Conservation (phyloP, 2,329 filamentous ascomycete genomes). For the Calonectria crousiana region DNA sequence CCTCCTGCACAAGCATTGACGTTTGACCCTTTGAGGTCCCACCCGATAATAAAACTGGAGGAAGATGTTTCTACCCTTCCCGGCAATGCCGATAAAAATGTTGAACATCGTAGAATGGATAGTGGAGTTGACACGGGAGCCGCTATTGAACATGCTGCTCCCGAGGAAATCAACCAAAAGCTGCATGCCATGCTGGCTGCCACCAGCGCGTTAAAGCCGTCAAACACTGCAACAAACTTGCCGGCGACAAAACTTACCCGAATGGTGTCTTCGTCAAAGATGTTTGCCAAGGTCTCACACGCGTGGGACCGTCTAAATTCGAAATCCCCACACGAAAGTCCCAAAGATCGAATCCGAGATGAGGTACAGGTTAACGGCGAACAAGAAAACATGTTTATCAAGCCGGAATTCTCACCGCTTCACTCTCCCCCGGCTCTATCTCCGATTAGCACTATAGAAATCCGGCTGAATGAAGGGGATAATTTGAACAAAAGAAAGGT, state of each 20-base stretch:
- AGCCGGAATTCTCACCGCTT: constrained; percentile 18
- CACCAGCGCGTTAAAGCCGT: constrained; percentile 50
- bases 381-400: background rate
- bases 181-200: constrained; percentile 53
- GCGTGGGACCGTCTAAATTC: constrained; percentile 49
- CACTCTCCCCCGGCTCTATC: constrained; percentile 25
- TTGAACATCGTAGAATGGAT: constrained; percentile 8
- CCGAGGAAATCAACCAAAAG: constrained; percentile 50
- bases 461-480: constrained; percentile 50
- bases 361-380: background rate
- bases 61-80: constrained; percentile 26
- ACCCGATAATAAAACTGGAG: constrained; percentile 28
- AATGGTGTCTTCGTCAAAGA: constrained; percentile 45
- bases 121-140: background rate
- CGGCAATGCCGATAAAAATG: constrained; percentile 29
- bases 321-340: constrained; percentile 41
- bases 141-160: constrained; percentile 14
- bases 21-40: constrained; percentile 37
- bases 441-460: constrained; percentile 47
- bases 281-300: constrained; percentile 50
- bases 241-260: constrained; percentile 43
- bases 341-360: constrained; percentile 7
- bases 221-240: constrained; percentile 20
- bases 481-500: constrained; percentile 52
- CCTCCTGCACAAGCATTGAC: constrained; percentile 25